Percentiles rank a stretch among this genome's conserved stretches.
phyloP scores from a whole-genome alignment of 495 filamentous ascomycete species.

The Trichoderma reesei region DNA sequence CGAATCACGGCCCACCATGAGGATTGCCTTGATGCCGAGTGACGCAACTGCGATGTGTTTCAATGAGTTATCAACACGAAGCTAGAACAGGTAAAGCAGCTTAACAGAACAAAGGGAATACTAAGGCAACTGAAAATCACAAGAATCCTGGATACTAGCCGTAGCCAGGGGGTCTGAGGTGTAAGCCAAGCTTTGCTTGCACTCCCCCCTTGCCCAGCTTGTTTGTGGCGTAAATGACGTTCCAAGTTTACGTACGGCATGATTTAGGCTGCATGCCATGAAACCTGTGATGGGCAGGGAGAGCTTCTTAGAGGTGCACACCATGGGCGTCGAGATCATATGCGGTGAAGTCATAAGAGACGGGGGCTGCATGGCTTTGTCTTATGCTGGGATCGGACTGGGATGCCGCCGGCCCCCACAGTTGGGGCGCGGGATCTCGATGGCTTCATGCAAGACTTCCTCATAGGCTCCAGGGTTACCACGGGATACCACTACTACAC shows the following conservation, averaged over 20 bases:
- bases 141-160: background rate
- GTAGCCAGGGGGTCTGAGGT: background rate
- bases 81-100: background rate
- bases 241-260: background rate
- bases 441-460: constrained; percentile 1
- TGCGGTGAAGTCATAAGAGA: background rate
- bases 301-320: background rate
- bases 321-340: background rate
- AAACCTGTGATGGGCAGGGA: background rate
- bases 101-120: background rate
- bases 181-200: background rate
- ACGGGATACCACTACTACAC: background rate
- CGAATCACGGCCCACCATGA: background rate
- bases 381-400: background rate
- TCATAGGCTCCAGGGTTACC: background rate
- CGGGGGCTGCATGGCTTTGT: background rate
- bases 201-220: background rate
- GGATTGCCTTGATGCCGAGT: background rate
- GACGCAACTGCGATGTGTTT: constrained; percentile 4
- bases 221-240: background rate
- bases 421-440: background rate
- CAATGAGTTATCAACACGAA: background rate
- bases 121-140: no score
- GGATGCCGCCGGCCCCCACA: background rate
- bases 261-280: no score